Conservation (phyloP, 306 rosid genomes). For the Trifolium pratense region DNA sequence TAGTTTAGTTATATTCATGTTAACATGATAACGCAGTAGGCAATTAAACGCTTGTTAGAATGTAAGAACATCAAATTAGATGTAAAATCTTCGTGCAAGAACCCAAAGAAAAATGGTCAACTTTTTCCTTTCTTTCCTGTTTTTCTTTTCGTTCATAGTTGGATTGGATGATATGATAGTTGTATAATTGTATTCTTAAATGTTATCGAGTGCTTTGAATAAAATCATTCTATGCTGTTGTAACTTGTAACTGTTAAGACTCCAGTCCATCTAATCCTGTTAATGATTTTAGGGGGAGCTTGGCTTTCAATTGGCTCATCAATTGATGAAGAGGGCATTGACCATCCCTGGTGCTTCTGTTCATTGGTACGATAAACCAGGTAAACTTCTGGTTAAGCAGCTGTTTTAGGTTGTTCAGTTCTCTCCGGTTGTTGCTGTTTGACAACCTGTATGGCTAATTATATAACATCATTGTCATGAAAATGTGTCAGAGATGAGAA, state of each 20-base stretch:
- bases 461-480: conserved; percentile 22
- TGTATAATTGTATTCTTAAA: conserved; percentile 2
- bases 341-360: conserved; percentile 70
- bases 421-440: conserved; percentile 16
- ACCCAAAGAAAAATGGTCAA: conserved; percentile 1
- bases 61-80: conserved; percentile 20
- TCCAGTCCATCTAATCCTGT: conserved; percentile 29
- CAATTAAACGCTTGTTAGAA: conserved; percentile 12
- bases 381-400: conserved; percentile 50
- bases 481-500: conserved; percentile 74
- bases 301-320: conserved; percentile 76
- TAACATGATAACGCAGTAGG: neutral
- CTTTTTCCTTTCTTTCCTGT: neutral
- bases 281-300: conserved; percentile 66
- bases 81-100: conserved; percentile 4
- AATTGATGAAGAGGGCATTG: conserved; percentile 69
- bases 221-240: conserved; percentile 17
- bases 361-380: conserved; percentile 98
- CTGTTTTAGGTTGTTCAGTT: conserved; percentile 16
- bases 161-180: conserved; percentile 23
- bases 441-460: conserved; percentile 18
- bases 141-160: conserved; percentile 24
- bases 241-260: conserved; percentile 8
- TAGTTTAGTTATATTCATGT: conserved; percentile 15
- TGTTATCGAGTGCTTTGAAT: conserved; percentile 7